Evolutionary conservation across 352 stramenopile genomes (phyloP).

Genomic region (Phytophthora rubi): DNA sequence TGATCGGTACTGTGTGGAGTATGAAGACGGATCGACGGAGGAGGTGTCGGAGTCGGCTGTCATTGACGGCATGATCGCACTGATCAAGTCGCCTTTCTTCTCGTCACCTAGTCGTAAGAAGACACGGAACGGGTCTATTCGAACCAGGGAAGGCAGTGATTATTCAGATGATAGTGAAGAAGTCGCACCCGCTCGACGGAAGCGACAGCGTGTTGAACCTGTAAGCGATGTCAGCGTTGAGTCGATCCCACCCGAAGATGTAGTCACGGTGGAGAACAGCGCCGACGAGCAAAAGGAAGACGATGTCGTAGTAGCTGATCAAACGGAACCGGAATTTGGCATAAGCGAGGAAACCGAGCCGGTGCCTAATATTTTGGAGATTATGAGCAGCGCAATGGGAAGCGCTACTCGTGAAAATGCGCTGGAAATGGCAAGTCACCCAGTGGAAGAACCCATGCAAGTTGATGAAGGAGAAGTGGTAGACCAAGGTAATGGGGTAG

Average conservation of each 20-base stretch:
- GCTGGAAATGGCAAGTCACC: slow-evolving; percentile 47
- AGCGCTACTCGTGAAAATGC: slow-evolving; percentile 24
- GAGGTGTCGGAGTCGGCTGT: slow-evolving; percentile 64
- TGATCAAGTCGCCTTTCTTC: slow-evolving; percentile 46
- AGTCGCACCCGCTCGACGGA: slow-evolving; percentile 15
- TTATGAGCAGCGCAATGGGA: slow-evolving; percentile 24
- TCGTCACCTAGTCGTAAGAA: slow-evolving; percentile 28
- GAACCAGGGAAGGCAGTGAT: slow-evolving; percentile 23
- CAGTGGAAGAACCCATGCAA: slow-evolving; percentile 39
- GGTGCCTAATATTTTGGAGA: slow-evolving; percentile 40
- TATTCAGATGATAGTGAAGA: slow-evolving; percentile 14
- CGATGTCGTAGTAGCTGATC: slow-evolving; percentile 22
- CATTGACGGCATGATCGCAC: slow-evolving; percentile 64
- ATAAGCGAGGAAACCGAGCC: slow-evolving; percentile 17
- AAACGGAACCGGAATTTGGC: slow-evolving; percentile 14
- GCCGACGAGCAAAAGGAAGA: slow-evolving; percentile 13
- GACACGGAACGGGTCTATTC: slow-evolving; percentile 5
- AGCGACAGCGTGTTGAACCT: slow-evolving; percentile 31
- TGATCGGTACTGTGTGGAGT: slow-evolving; percentile 59
- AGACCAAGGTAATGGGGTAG: slow-evolving; percentile 13
- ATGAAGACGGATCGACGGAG: slow-evolving; percentile 50
- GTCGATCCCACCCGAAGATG: slow-evolving; percentile 21
- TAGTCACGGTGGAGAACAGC: slow-evolving; percentile 27
- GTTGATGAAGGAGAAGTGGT: slow-evolving; percentile 38
- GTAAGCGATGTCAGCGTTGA: slow-evolving; percentile 1